Base-by-base conservation (phyloP, 495 filamentous ascomycete species). In the Trichoderma gamsii region DNA sequence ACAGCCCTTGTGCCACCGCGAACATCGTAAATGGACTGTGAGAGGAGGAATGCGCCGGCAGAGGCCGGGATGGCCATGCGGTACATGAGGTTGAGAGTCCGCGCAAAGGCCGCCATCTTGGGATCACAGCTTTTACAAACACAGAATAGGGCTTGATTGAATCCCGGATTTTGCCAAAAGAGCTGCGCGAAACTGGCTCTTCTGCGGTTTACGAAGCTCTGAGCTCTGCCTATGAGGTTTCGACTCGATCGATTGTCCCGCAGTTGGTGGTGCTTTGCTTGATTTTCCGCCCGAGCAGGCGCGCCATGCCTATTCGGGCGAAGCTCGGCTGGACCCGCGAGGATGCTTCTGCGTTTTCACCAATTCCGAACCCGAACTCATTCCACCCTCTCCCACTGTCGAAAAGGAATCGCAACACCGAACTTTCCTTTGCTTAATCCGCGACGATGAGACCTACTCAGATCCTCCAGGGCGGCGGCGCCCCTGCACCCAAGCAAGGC, bases 11-110 rank as follows among this genome's bases (percentile, higher is more conserved):
- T 88, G 69, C 95, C 95, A 73, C 94, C 95, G 77, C 90, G 91
- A 78, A 98, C 95, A 78, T 99, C 95, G 87, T 98, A 99, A 70
- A 99, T 85, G 69, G 92, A 91, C 70, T 89, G 83, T 73, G 92
- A 86, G 69, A 85, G 75, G 61, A 94, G 70, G 59, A 83, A 77
- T 66, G 83, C 78, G 72, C 81, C 90, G 69, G 90, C 72, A 64
- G 88, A 84, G 56, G 84, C 80, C 16, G 95, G 95, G 46, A 96
- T 75, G 56, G 88, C 92, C 67, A 82, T 84, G 71, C 85, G 85
- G 80, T 89, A 92, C 72, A 94, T 70, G 56, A 83, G 78, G 64
- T 78, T 78, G 51, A 94, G 87, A 64, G 78, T 79, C 75, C 83
- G 81, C 72, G 89, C 86, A 27, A 66, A 46, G 11, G 32, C 41